Evolutionary conservation across 768 basidiomycete genomes (phyloP).

Genomic region (Phaeotremella fagi): DNA sequence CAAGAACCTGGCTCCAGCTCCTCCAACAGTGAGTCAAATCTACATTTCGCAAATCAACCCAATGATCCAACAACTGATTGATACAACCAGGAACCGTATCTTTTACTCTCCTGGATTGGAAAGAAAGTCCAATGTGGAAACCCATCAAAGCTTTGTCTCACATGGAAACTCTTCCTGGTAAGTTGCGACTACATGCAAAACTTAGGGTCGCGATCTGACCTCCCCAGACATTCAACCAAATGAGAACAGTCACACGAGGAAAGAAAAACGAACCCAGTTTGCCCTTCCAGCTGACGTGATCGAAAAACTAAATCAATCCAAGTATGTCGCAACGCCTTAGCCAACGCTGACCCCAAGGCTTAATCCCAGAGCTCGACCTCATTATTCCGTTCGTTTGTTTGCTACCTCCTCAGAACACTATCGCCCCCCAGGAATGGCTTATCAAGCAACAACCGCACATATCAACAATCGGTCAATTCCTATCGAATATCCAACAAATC

Average conservation of each 20-base stretch:
- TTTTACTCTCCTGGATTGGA: conserved; percentile 34
- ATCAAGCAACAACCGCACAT: conserved; percentile 8
- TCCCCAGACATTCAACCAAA: conserved; percentile 22
- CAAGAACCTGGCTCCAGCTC: too few species aligned
- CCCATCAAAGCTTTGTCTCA: conserved; percentile 38
- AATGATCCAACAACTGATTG: too few species aligned
- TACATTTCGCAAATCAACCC: too few species aligned
- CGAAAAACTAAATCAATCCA: conserved; percentile 32
- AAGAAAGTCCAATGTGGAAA: conserved; percentile 44
- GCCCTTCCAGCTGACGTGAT: conserved; percentile 23
- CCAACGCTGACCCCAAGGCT: conserved; percentile 10
- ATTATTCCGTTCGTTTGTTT: conserved; percentile 45
- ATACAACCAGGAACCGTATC: not conserved
- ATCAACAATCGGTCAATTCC: conserved; percentile 24
- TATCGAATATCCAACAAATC: conserved; percentile 42
- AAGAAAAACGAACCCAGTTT: conserved; percentile 28
- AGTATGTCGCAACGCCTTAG: conserved; percentile 12
- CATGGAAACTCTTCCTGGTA: conserved; percentile 36
- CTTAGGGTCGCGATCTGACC: not conserved
- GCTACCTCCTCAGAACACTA: conserved; percentile 48
- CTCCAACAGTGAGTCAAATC: too few species aligned
- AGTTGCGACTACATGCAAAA: not conserved
- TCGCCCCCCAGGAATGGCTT: conserved; percentile 18
- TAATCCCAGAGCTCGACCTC: conserved; percentile 19
- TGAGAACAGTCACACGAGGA: conserved; percentile 27